Base-by-base conservation (phyloP, 2,329 filamentous ascomycete genomes). In the Hypocrella siamensis region DNA sequence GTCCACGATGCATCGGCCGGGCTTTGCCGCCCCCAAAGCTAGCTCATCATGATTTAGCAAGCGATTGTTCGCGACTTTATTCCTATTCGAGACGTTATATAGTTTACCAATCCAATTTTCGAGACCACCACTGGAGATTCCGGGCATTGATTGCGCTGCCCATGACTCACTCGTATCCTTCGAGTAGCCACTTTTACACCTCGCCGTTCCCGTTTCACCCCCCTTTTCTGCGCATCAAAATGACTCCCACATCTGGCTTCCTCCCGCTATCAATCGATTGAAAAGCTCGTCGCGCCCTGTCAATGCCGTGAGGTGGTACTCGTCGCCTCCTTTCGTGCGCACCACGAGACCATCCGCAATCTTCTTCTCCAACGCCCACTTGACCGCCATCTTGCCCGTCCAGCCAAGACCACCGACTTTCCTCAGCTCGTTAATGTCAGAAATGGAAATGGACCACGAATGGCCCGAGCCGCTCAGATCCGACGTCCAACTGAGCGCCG, bases 391-490 rank as follows among this genome's bases (percentile, higher is more conserved):
- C 58, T 84, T 88, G 2, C 75, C 74, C 55, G 90, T 92, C 82
- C 82, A 92, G 0, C 82, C 81, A 22, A 86, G 61, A 0, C 83
- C 83, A 4, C 83, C 82, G 2, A 86, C 60, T 55, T 92, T 92
- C 50, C 75, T 79, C 32, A 92, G 47, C 50, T 86, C 80, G 1
- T 38, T 58, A 28, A 92, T 77, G 12, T 88, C 78, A 0, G 64
- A 64, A 4, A 90, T 66, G 0, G 79, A 65, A 1, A 90, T 61
- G 5, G 67, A 75, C 70, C 81, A 92, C 0, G 70, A 52, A 0
- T 79, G 73, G 17, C 75, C 66, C 4, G 73, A 41, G 15, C 65
- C 57, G 10, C 64, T 59, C 33, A 56, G 46, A 14, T 73, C 69
- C 2, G 76, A 58, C 30, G 68, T 71, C 12, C 75, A 77, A 21